Evolutionary conservation across 257 asterid genomes (phyloP), one percentile per base, ranked within the genome.

Genomic region (Solanum sejunctum): DNA sequence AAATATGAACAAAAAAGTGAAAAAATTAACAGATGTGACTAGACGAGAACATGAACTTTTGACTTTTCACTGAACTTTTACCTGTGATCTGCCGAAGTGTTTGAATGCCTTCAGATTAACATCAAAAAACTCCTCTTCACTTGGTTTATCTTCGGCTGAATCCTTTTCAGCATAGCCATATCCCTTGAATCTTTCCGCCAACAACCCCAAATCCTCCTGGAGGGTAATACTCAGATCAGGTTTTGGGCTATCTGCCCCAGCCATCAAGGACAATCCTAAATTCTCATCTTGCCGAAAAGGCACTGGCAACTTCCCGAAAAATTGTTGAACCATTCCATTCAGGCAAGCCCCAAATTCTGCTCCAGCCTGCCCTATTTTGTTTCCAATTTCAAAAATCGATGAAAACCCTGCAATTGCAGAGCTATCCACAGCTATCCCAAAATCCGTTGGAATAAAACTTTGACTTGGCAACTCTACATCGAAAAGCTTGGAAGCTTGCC

Each of bases 341-440:
- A 96, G 84, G 71, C 92, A 83, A 49, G 93, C 95, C 73, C 99
- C 98, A 55, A 97, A 88, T 85, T 93, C 98, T 64, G 88, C 94
- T 86, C 98, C 98, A 21, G 93, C 98, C 87, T 93, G 98, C 21
- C 99, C 98, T 81, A 97, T 91, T 87, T 85, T 93, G 89, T 90
- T 91, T 91, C 99, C 99, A 63, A 97, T 94, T 80, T 95, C 98
- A 56, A 96, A 89, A 60, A 96, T 91, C 8, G 98, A 95, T 6
- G 95, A 89, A 72, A 94, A 98, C 15, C 97, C 98, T 80, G 89
- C 90, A 58, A 90, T 86, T 7, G 95, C 84, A 1, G 97, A 91
- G 70, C 78, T 92, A 80, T 94, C 96, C 6, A 93, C 89, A n/a
- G 92, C 86, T 32, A 92, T 87, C 79, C 95, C 95, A 66, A 95